phyloP scores from a whole-genome alignment of 139 green algal species.

The Coccomyxa sp. region DNA sequence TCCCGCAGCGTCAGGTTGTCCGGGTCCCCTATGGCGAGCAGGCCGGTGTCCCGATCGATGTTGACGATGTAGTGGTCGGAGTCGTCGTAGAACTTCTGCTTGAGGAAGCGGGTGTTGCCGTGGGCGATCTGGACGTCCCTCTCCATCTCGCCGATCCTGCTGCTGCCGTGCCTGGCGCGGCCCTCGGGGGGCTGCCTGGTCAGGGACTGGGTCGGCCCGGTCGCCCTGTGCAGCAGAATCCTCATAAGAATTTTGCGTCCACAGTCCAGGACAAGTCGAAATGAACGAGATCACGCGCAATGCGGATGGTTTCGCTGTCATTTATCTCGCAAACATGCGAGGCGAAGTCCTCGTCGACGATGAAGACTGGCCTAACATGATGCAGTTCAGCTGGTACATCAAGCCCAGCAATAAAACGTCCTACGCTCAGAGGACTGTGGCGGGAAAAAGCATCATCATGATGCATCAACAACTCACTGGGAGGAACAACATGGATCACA shows the following conservation, averaged over 20 bases:
- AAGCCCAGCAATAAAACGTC: too few relatives aligned
- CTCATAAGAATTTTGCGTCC: background rate
- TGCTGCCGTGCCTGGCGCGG: background rate
- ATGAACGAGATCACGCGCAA: background rate
- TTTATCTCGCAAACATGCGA: background rate
- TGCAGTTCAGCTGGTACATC: background rate
- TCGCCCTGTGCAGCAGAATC: background rate
- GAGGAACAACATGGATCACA: background rate
- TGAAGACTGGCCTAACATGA: background rate
- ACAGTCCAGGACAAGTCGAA: background rate
- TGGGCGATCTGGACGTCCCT: background rate
- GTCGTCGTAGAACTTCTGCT: background rate
- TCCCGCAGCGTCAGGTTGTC: background rate
- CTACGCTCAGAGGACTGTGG: too few relatives aligned
- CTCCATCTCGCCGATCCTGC: background rate
- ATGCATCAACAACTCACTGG: background rate
- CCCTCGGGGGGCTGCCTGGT: background rate
- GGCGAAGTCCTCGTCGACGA: background rate
- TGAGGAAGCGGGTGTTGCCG: background rate
- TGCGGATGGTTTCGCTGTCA: background rate
- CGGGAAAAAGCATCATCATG: too few relatives aligned
- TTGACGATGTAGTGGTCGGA: background rate
- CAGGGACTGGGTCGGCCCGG: background rate
- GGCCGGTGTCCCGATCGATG: background rate
- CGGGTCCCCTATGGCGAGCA: background rate